Conservation (phyloP, 257 asterid species). For the Petrea volubilis region DNA sequence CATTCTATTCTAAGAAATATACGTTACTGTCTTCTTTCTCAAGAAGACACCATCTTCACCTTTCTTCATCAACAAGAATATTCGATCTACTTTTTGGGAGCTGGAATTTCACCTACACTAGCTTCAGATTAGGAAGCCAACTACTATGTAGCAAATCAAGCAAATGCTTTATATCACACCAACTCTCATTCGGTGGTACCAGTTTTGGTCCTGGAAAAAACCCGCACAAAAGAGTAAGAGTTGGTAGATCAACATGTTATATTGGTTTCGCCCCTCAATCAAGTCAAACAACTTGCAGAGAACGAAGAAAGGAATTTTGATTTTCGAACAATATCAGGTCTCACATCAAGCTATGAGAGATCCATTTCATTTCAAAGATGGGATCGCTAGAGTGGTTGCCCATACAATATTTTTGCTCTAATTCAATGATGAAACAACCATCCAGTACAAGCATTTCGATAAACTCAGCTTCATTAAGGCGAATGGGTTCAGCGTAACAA, state of each 20-base stretch:
- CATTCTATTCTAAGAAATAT: too few relatives aligned
- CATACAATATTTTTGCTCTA: neutral
- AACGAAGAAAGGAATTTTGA: slow-evolving; percentile 14
- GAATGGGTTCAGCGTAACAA: neutral
- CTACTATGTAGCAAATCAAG: neutral
- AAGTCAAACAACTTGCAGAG: slow-evolving; percentile 6
- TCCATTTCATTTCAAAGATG: neutral
- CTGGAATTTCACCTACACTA: too few relatives aligned
- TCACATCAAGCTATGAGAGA: neutral
- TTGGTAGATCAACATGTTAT: neutral
- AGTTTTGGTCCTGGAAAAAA: neutral
- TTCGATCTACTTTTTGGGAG: too few relatives aligned
- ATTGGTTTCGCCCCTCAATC: neutral
- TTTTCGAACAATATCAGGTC: slow-evolving; percentile 15
- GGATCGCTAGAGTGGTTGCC: neutral
- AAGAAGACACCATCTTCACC: too few relatives aligned
- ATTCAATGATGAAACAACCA: slow-evolving; percentile 11
- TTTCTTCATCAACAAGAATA: too few relatives aligned
- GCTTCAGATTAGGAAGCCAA: neutral
- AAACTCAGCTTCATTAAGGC: neutral
- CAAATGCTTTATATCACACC: neutral
- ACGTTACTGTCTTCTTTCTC: too few relatives aligned
- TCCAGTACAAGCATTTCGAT: slow-evolving; percentile 6
- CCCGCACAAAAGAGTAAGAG: neutral
- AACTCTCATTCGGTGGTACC: neutral